A percentile compares a stretch with the other conserved stretches of the same genome.
phyloP scores from a whole-genome alignment of 176 grass and related monocot species.

The Avena insularis region DNA sequence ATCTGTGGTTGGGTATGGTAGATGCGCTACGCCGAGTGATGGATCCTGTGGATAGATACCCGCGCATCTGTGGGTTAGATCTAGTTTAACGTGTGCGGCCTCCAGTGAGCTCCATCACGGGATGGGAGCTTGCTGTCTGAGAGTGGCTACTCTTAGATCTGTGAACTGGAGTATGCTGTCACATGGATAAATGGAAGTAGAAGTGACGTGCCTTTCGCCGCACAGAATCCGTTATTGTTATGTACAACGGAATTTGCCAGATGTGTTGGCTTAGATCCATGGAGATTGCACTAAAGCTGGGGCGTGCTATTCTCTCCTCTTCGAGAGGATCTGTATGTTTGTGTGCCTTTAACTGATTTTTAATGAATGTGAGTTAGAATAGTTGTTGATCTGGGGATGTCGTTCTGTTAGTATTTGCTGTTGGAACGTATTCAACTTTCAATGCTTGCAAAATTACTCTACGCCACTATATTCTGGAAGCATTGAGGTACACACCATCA shows the following conservation, averaged over 20 bases:
- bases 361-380: slow-evolving; percentile 8
- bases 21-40: background rate
- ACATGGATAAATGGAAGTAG: background rate
- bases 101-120: background rate
- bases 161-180: background rate
- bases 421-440: background rate
- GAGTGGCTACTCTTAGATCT: slow-evolving; percentile 30
- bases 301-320: background rate
- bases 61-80: slow-evolving; percentile 10
- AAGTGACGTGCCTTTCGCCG: background rate
- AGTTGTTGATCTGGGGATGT: background rate
- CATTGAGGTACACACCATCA: background rate
- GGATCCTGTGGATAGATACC: background rate
- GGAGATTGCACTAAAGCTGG: background rate
- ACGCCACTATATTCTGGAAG: background rate
- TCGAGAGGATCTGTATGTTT: slow-evolving; percentile 19
- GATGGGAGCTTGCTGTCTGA: background rate
- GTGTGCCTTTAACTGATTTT: background rate
- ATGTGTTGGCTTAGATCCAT: slow-evolving; percentile 25
- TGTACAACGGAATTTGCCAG: background rate
- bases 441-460: background rate
- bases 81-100: slow-evolving; percentile 12
- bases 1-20: slow-evolving; percentile 19
- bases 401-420: background rate
- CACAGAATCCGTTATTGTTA: background rate